Evolutionary conservation across 2,329 filamentous ascomycete species (phyloP).

Genomic region (Penicillium sp.): DNA sequence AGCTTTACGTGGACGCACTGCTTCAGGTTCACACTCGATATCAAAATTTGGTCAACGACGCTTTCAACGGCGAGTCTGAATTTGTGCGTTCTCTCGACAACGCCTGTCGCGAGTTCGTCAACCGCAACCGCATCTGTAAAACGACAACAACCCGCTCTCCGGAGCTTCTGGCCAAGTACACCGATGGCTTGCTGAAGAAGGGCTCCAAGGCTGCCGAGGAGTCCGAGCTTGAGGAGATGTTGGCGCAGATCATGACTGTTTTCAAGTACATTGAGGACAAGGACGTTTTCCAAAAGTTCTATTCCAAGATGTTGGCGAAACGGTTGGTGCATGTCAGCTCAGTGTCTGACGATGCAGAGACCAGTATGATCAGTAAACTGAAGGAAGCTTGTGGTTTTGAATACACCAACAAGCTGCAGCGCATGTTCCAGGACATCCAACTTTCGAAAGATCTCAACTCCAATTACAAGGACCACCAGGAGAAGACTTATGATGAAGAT

Average conservation of each 20-base stretch:
- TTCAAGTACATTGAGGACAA: constrained; percentile 99
- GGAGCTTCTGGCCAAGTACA: constrained; percentile 92
- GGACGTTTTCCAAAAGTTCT: constrained; percentile 99
- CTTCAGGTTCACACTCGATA: constrained; percentile 95
- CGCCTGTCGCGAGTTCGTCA: constrained; percentile 96
- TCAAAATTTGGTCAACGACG: constrained; percentile 84
- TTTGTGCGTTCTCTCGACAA: constrained; percentile 97
- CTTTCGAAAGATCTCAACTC: constrained; percentile 96
- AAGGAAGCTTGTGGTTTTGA: constrained; percentile 99
- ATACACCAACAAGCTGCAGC: constrained; percentile 98
- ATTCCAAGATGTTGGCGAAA: constrained; percentile 93
- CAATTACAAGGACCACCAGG: constrained; percentile 79
- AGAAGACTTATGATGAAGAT: constrained; percentile 66
- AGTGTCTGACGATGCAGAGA: constrained; percentile 95
- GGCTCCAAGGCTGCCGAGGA: constrained; percentile 89
- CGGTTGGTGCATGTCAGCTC: constrained; percentile 94
- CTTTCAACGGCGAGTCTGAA: constrained; percentile 93
- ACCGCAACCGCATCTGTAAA: constrained; percentile 95
- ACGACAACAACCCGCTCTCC: constrained; percentile 91
- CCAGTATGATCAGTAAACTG: constrained; percentile 98
- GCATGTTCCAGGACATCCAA: constrained; percentile 99
- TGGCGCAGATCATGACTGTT: constrained; percentile 96
- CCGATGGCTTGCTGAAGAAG: constrained; percentile 89
- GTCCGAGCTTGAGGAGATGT: constrained; percentile 84
- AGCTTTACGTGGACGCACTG: constrained; percentile 93